phyloP scores from a whole-genome alignment of 1,139 yeast species.

The Yamadazyma mexicana region DNA sequence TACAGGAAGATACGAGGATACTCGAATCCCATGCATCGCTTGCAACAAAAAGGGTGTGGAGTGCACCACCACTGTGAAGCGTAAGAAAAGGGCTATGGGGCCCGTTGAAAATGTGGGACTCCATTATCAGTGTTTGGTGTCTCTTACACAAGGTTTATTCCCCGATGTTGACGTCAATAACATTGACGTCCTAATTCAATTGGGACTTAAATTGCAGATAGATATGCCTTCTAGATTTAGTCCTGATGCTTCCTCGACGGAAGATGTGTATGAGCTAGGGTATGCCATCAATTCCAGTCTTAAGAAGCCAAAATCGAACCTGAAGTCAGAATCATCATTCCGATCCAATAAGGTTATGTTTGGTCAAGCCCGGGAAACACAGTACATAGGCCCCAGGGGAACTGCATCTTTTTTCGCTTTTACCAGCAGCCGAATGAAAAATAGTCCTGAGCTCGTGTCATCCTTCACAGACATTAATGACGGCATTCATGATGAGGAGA shows the following conservation, averaged over 20 bases:
- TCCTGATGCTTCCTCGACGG: slow-evolving; percentile 2
- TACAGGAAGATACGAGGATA: slow-evolving; percentile 6
- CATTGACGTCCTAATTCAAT: slow-evolving; percentile 32
- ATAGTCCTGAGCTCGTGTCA: slow-evolving; percentile 1
- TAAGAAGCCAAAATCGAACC: background rate
- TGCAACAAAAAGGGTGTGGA: slow-evolving; percentile 33
- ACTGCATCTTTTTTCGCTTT: slow-evolving; percentile 10
- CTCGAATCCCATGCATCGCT: slow-evolving; percentile 27
- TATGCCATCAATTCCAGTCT: slow-evolving; percentile 1
- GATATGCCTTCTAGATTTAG: slow-evolving; percentile 30
- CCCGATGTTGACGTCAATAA: slow-evolving; percentile 42
- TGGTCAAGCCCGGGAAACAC: slow-evolving; percentile 13
- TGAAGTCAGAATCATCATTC: background rate
- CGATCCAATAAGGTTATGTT: slow-evolving; percentile 14
- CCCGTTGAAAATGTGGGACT: slow-evolving; percentile 38
- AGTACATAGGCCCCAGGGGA: slow-evolving; percentile 16
- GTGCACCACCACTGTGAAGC: slow-evolving; percentile 32
- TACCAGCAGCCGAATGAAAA: slow-evolving; percentile 7
- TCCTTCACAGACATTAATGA: slow-evolving; percentile 4
- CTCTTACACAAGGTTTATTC: slow-evolving; percentile 35
- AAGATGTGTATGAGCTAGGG: slow-evolving; percentile 7
- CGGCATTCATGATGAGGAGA: slow-evolving; percentile 8
- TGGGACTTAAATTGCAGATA: slow-evolving; percentile 34
- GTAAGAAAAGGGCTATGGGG: slow-evolving; percentile 28
- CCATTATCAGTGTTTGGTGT: slow-evolving; percentile 38